These are phyloP conservation scores for Erysimum cheiri DNA, from an alignment of 441 rosid genomes.

Conservation along the genomic window DNA sequence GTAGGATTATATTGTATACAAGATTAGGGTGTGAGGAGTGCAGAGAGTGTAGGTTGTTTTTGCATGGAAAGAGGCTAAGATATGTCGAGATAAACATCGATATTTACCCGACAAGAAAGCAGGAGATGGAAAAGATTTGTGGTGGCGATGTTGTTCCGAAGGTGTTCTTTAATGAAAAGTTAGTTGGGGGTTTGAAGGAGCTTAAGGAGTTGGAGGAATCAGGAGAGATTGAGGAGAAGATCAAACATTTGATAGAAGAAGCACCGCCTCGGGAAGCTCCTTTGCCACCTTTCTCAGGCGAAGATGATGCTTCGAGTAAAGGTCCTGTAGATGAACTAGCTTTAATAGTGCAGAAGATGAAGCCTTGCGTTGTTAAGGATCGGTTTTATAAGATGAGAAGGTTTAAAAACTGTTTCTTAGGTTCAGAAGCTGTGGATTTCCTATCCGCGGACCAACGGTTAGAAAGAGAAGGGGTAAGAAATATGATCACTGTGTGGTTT, in stretches of 20 bases:
- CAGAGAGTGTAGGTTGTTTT: constrained; percentile 63
- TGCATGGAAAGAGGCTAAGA: constrained; percentile 65
- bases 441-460: constrained; percentile 68
- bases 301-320: constrained; percentile 70
- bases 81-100: constrained; percentile 84
- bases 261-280: constrained; percentile 72
- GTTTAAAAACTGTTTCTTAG: constrained; percentile 72
- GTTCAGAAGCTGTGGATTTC: constrained; percentile 81
- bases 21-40: constrained; percentile 72
- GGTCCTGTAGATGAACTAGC: constrained; percentile 82
- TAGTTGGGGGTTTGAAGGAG: constrained; percentile 70
- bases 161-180: constrained; percentile 72
- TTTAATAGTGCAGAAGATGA: constrained; percentile 76
- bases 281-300: constrained; percentile 84
- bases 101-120: constrained; percentile 73
- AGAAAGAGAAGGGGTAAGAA: constrained; percentile 75
- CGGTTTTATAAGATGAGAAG: constrained; percentile 76
- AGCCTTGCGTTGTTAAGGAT: constrained; percentile 70
- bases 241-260: constrained; percentile 59
- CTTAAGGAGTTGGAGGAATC: constrained; percentile 65
- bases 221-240: constrained; percentile 79
- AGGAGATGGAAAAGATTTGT: constrained; percentile 68
- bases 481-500: not conserved
- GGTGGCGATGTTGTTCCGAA: constrained; percentile 62
- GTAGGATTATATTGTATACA: constrained; percentile 73